phyloP scores from a whole-genome alignment of 2,329 filamentous ascomycete species.

The Alternaria atra region DNA sequence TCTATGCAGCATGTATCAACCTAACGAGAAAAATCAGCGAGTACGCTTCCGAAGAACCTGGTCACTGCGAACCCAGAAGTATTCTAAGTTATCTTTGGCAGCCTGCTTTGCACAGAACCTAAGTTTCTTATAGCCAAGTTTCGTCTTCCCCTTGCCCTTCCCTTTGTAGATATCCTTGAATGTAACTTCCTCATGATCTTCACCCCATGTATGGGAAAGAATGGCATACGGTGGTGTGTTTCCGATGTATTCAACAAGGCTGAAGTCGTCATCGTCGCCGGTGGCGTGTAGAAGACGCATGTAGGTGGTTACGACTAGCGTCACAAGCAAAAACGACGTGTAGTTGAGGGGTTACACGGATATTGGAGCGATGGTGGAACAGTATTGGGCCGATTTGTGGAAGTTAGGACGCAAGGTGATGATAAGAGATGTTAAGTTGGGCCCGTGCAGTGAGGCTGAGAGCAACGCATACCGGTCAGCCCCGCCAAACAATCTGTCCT shows the following conservation, averaged over 20 bases:
- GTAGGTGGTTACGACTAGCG: neutral
- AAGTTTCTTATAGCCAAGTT: conserved; percentile 1
- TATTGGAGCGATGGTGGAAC: too few relatives aligned
- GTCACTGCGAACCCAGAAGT: conserved; percentile 1
- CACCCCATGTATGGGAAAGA: conserved; percentile 14
- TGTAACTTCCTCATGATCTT: conserved; percentile 4
- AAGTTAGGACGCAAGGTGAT: neutral
- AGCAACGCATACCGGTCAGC: neutral
- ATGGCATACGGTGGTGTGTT: conserved; percentile 7
- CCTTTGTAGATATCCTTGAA: neutral
- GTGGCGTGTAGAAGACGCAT: neutral
- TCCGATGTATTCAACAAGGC: neutral
- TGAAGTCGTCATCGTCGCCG: neutral
- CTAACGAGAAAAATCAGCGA: neutral
- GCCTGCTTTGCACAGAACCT: conserved; percentile 3
- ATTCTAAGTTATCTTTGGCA: neutral
- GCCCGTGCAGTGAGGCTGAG: neutral
- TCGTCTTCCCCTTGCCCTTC: neutral
- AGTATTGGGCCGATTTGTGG: too few relatives aligned
- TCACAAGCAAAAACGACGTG: too few relatives aligned
- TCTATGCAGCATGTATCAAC: conserved; percentile 18
- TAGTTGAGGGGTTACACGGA: too few relatives aligned
- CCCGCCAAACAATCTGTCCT: too few relatives aligned
- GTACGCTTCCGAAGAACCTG: too few relatives aligned
- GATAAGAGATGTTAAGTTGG: neutral